Base-by-base conservation (phyloP, 2,329 filamentous ascomycete genomes). In the Fusarium sp. region DNA sequence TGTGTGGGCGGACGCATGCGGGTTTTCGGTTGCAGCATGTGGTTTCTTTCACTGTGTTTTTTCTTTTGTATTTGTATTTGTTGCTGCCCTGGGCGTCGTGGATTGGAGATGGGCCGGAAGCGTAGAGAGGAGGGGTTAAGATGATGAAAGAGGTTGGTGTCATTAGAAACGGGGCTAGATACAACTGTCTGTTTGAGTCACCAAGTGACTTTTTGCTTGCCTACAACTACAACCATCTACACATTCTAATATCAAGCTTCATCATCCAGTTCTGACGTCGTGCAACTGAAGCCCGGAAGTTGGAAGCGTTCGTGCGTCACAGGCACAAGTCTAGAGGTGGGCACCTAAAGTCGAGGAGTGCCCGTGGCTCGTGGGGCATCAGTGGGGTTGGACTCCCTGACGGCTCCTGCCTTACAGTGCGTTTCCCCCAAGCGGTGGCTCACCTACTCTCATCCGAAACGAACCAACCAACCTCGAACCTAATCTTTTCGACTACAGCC, bases 341-440 rank as follows among this genome's bases (percentile, higher is more conserved):
- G 29, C 31, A 50, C 20, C 59, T 62, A 11, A 34, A 16, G 13
- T 40, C 24, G 20, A 40, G 35, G 35, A 47, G 42, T 27, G 42
- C 22, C 42, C 42, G 22, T 63, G 65, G 56, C 62, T 74, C 72
- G 72, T 74, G 72, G 72, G 72, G 69, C 72, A 34, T 64, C 45
- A 63, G 71, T 70, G 66, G 71, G 70, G 70, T 67, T 59, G 31
- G 62, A 64, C 62, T 64, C 62, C 50, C 69, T 59, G 37, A 40
- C 35, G 20, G 60, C 64, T 72, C 71, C 71, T 74, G 58, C 65
- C 54, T 22, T 72, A 74, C 72, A 72, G 71, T 75, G 71, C 54
- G 54, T 66, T 58, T 60, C 56, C 18, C n/a, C 54, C 56, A 57
- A 38, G 34, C 47, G 47, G 47, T 52, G 18, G 47, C 62, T 63